A percentile compares a stretch with the other conserved stretches of the same genome.
phyloP scores from a whole-genome alignment of 139 green algal species.

The Tetraselmis striata region DNA sequence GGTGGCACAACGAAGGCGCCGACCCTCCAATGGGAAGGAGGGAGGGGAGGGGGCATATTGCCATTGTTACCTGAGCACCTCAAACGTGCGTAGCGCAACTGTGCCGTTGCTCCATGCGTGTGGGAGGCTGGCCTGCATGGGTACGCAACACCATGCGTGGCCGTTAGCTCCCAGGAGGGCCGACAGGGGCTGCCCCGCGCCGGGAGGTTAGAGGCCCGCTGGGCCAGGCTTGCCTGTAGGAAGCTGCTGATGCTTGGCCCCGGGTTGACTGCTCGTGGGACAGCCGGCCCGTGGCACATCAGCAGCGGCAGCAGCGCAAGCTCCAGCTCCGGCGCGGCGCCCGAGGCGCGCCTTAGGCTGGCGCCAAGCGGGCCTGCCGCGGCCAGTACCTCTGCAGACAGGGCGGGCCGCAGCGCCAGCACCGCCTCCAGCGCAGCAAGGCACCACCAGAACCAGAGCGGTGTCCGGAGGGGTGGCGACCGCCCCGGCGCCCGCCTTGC shows the following conservation, averaged over 20 bases:
- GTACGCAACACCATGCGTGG: too few relatives aligned
- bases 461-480: neutral
- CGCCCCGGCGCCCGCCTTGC: neutral
- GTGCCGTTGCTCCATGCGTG: neutral
- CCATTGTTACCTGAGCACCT: neutral
- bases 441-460: neutral
- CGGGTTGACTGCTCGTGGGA: neutral
- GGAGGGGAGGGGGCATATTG: too few relatives aligned
- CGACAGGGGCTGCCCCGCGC: too few relatives aligned
- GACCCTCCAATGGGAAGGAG: too few relatives aligned
- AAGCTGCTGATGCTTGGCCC: neutral
- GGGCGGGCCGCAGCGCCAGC: neutral
- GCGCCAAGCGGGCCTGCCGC: neutral
- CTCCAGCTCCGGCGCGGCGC: neutral
- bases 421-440: neutral
- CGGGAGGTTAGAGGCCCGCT: too few relatives aligned
- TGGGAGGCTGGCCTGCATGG: neutral
- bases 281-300: neutral
- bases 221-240: neutral
- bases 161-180: too few relatives aligned
- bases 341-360: neutral
- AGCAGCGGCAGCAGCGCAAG: neutral
- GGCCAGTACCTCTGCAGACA: neutral
- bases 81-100: neutral
- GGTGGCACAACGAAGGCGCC: too few relatives aligned